These are phyloP conservation scores for Rhizophora mangle DNA, from an alignment of 345 rosid genomes.

Conservation along the genomic window DNA sequence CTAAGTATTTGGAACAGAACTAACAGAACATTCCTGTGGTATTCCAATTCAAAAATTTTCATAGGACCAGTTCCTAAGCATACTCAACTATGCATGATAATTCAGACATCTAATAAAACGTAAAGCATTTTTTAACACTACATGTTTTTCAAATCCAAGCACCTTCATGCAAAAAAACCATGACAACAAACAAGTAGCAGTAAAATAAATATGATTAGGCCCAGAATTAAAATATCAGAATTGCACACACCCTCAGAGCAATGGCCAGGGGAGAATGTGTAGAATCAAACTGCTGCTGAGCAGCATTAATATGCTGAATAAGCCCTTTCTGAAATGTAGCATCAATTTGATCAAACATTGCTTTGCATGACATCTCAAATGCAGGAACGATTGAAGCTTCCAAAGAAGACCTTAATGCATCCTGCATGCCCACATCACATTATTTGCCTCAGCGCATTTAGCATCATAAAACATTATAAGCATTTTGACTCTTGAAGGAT, in stretches of 20 bases:
- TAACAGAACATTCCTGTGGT: too few species aligned
- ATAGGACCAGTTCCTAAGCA: background rate
- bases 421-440: slow-evolving; percentile 42
- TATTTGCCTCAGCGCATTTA: background rate
- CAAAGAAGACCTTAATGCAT: slow-evolving; percentile 59
- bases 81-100: too few species aligned
- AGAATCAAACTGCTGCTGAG: slow-evolving; percentile 70
- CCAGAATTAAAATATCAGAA: background rate
- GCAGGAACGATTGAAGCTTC: slow-evolving; percentile 82
- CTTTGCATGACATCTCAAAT: slow-evolving; percentile 84
- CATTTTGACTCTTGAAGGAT: background rate
- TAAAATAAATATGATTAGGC: background rate
- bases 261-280: slow-evolving; percentile 63
- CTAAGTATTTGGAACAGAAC: background rate
- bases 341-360: slow-evolving; percentile 91
- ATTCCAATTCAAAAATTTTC: background rate
- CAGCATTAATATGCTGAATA: slow-evolving; percentile 64
- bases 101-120: too few species aligned
- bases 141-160: background rate
- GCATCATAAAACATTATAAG: background rate
- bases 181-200: background rate
- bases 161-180: background rate
- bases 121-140: too few species aligned
- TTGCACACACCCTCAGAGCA: slow-evolving; percentile 59
- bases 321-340: slow-evolving; percentile 77